A percentile compares a stretch with the other conserved stretches of the same genome.
These are phyloP conservation scores for Obelidium mucronatum DNA, from an alignment of 192 early-diverging fungal genomes.

Conservation along the genomic window DNA sequence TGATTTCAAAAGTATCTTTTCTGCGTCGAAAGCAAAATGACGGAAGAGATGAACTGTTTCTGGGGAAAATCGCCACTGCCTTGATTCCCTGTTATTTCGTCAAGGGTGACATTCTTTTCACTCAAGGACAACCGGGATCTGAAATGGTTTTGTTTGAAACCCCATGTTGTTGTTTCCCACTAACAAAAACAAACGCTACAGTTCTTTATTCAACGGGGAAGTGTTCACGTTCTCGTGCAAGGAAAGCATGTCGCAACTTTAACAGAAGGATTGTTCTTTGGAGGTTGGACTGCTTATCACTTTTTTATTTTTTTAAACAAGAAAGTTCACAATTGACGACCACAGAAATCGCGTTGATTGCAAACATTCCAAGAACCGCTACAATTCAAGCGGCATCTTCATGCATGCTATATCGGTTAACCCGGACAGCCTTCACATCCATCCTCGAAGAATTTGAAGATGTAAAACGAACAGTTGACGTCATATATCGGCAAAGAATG, in stretches of 20 bases:
- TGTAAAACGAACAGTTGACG: constrained; percentile 26
- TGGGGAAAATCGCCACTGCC: constrained; percentile 34
- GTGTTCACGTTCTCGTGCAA: constrained; percentile 44
- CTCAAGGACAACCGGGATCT: constrained; percentile 25
- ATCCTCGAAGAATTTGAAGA: constrained; percentile 45
- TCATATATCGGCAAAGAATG: constrained; percentile 51
- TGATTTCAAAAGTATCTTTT: constrained; percentile 43
- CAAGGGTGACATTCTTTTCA: constrained; percentile 32
- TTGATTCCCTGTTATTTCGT: constrained; percentile 35
- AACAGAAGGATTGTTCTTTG: constrained; percentile 44
- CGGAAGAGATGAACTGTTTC: constrained; percentile 37
- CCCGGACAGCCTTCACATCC: neutral
- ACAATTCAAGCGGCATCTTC: constrained; percentile 23
- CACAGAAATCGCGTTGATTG: constrained; percentile 24
- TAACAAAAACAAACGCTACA: too few relatives aligned
- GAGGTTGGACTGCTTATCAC: constrained; percentile 4
- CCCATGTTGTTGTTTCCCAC: constrained; percentile 50
- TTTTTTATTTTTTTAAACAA: neutral
- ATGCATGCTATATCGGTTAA: constrained; percentile 16
- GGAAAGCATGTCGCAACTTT: constrained; percentile 39
- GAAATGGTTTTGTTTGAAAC: constrained; percentile 61
- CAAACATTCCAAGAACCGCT: constrained; percentile 39
- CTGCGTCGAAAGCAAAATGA: constrained; percentile 35
- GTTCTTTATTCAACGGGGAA: constrained; percentile 49
- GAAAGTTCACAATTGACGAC: too few relatives aligned